phyloP scores from a whole-genome alignment of 2,329 filamentous ascomycete species.

The Fusarium sp. region DNA sequence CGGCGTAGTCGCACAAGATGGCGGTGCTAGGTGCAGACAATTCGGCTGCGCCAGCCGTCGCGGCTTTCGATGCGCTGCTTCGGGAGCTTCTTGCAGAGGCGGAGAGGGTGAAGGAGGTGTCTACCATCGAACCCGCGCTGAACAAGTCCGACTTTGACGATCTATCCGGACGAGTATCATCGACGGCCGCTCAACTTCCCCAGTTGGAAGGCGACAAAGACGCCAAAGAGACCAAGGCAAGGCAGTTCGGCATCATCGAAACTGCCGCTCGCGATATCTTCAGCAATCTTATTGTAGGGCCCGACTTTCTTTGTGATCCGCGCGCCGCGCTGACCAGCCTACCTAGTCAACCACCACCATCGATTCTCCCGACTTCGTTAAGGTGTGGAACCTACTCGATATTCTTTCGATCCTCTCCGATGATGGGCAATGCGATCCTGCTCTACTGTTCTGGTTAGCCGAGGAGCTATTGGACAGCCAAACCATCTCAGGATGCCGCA shows the following conservation, averaged over 20 bases:
- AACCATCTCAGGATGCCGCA: constrained; percentile 90
- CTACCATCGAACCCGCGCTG: constrained; percentile 78
- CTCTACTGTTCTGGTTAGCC: constrained; percentile 87
- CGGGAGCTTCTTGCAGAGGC: constrained; percentile 69
- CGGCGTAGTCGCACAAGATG: constrained; percentile 53
- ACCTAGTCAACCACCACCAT: constrained; percentile 80
- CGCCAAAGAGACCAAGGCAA: constrained; percentile 55
- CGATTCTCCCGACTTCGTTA: constrained; percentile 79
- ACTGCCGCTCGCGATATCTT: constrained; percentile 85
- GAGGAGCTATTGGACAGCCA: constrained; percentile 97
- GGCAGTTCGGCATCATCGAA: constrained; percentile 79
- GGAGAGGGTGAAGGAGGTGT: constrained; percentile 65
- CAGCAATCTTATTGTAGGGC: constrained; percentile 78
- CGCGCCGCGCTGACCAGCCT: constrained; percentile 44
- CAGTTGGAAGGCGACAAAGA: constrained; percentile 46
- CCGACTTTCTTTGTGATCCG: constrained; percentile 27
- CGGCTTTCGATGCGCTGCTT: constrained; percentile 64
- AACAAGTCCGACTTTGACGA: constrained; percentile 73
- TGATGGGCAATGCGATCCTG: constrained; percentile 79
- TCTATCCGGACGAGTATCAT: constrained; percentile 57
- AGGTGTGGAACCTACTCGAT: constrained; percentile 94
- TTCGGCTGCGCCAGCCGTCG: constrained; percentile 64
- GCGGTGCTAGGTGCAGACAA: constrained; percentile 57
- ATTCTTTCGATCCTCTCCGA: constrained; percentile 90
- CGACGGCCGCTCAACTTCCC: constrained; percentile 44